Conservation (phyloP, 108 stramenopile species). For the Nannochloropsis oceanica region DNA sequence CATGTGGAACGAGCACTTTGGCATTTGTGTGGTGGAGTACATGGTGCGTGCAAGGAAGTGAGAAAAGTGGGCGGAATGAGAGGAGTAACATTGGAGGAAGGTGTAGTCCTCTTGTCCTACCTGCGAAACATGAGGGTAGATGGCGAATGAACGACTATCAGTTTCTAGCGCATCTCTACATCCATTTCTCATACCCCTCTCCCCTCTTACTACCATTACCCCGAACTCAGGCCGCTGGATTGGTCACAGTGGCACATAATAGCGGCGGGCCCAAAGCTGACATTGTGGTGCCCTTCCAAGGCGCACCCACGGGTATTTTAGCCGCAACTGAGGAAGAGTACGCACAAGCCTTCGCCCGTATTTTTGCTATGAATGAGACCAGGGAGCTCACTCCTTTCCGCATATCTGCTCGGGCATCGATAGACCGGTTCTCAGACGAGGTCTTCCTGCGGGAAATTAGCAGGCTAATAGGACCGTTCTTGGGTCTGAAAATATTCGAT, state of each 20-base stretch:
- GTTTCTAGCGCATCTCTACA: background rate
- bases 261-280: slow-evolving; percentile 80
- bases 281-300: slow-evolving; percentile 29
- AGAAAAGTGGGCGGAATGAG: too few species aligned
- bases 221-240: slow-evolving; percentile 58
- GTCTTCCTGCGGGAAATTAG: slow-evolving; percentile 9
- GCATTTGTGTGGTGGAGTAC: slow-evolving; percentile 99
- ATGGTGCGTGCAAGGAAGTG: slow-evolving; percentile 28
- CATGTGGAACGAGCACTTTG: slow-evolving; percentile 99
- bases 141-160: background rate
- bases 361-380: background rate
- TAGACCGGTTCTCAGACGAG: slow-evolving; percentile 9
- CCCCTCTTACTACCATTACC: background rate
- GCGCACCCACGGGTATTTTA: background rate
- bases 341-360: slow-evolving; percentile 16
- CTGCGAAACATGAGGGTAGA: background rate
- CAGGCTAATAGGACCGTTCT: background rate
- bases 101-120: too few species aligned
- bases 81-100: too few species aligned
- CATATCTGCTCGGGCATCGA: slow-evolving; percentile 1
- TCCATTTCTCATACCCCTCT: background rate
- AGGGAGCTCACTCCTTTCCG: background rate
- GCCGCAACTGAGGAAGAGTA: slow-evolving; percentile 28
- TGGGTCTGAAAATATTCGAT: background rate
- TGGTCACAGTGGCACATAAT: slow-evolving; percentile 78